Evolutionary conservation across 140 eudicot species (phyloP).

Genomic region (Cichorium intybus): DNA sequence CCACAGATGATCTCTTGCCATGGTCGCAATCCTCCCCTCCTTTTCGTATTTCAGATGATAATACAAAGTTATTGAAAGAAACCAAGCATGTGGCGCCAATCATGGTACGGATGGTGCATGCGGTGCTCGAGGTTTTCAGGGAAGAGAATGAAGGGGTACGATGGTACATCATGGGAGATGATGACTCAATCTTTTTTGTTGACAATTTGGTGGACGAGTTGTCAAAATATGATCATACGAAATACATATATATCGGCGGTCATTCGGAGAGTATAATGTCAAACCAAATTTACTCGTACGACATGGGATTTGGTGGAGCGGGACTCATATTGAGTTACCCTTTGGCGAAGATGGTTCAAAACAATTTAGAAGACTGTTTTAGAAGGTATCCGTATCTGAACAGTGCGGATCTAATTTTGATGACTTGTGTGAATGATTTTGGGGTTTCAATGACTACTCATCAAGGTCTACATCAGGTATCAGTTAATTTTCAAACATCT

Average conservation of each 20-base stretch:
- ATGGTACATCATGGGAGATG: background rate
- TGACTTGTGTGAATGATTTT: background rate
- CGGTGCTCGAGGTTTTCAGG: background rate
- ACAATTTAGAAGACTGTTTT: background rate
- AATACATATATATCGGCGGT: background rate
- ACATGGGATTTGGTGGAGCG: background rate
- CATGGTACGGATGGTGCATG: background rate
- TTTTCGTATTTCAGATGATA: background rate
- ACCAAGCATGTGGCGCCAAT: background rate
- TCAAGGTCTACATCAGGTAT: background rate
- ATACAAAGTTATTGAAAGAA: background rate
- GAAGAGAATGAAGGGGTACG: background rate
- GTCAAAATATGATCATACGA: background rate
- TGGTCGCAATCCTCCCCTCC: background rate
- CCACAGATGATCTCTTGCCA: background rate
- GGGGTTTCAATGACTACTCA: background rate
- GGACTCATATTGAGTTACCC: background rate
- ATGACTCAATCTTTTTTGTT: background rate
- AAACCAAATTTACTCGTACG: background rate
- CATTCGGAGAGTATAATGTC: background rate
- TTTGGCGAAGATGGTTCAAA: background rate
- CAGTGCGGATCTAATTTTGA: background rate
- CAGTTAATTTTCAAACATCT: background rate
- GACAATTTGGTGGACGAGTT: background rate
- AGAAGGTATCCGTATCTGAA: background rate